Percentiles rank a stretch among this genome's conserved stretches.
phyloP scores from a whole-genome alignment of 2,329 filamentous ascomycete genomes.

The Exophiala viscosa region DNA sequence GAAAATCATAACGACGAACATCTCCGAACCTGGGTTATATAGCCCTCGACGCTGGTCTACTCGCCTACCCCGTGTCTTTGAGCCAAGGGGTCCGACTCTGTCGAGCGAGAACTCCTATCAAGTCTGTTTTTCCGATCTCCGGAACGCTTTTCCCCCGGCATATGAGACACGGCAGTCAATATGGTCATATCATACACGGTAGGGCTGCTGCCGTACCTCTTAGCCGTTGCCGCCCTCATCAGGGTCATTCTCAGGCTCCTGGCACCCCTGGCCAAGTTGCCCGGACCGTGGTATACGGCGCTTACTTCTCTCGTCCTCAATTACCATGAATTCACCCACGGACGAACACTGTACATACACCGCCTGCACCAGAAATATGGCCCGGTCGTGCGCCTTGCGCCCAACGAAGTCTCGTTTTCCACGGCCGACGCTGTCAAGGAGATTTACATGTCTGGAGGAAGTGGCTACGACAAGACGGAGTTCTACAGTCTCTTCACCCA shows the following conservation, averaged over 20 bases:
- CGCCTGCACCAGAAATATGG: slow-evolving; percentile 29
- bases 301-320: slow-evolving; percentile 13
- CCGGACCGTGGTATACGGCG: slow-evolving; percentile 8
- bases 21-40: no score
- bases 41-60: no score
- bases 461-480: slow-evolving; percentile 38
- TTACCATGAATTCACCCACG: slow-evolving; percentile 7
- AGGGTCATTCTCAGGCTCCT: background rate
- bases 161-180: background rate
- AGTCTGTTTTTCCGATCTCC: no score
- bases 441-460: slow-evolving; percentile 50
- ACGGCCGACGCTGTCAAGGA: slow-evolving; percentile 54
- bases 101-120: no score
- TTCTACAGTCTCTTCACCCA: slow-evolving; percentile 36
- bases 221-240: background rate
- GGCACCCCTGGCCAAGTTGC: slow-evolving; percentile 7
- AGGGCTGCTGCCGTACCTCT: background rate
- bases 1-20: no score
- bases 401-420: slow-evolving; percentile 62
- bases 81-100: no score
- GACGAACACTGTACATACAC: slow-evolving; percentile 25
- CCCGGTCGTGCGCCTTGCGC: slow-evolving; percentile 28
- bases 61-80: no score
- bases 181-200: background rate
- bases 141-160: no score